Conservation (phyloP, 805 yeast genomes). For the Suhomyces prunicola region DNA sequence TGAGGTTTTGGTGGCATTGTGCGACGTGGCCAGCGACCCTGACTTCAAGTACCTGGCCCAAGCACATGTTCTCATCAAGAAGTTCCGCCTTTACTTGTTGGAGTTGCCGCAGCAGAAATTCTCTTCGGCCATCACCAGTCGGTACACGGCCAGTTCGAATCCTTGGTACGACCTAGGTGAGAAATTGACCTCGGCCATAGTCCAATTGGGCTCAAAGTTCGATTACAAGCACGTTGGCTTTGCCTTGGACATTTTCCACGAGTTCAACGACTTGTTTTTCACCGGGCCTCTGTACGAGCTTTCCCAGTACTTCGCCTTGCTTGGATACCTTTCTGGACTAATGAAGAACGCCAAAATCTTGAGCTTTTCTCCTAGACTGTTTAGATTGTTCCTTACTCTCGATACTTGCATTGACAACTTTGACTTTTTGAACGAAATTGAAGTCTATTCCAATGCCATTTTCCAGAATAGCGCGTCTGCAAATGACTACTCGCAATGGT, state of each 20-base stretch:
- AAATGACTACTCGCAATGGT: constrained; percentile 15
- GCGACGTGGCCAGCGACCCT: constrained; percentile 34
- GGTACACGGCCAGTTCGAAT: constrained; percentile 16
- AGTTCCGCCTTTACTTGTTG: constrained; percentile 45
- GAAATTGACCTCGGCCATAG: constrained; percentile 32
- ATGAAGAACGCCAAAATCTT: constrained; percentile 25
- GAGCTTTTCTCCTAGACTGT: constrained; percentile 17
- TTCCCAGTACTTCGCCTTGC: constrained; percentile 33
- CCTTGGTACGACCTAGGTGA: constrained; percentile 38
- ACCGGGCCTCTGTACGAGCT: constrained; percentile 16
- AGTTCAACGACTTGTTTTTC: constrained; percentile 28
- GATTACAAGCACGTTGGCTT: constrained; percentile 18
- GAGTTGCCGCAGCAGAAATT: constrained; percentile 46
- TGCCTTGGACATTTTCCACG: constrained; percentile 25
- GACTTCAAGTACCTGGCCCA: constrained; percentile 29
- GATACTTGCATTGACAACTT: constrained; percentile 37
- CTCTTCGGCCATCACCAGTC: constrained; percentile 32
- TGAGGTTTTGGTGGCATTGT: constrained; percentile 56
- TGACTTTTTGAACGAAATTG: constrained; percentile 37
- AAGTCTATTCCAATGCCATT: constrained; percentile 24
- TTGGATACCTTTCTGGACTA: constrained; percentile 36
- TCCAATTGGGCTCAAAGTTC: constrained; percentile 26
- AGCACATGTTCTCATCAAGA: constrained; percentile 41
- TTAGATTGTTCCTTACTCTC: constrained; percentile 30
- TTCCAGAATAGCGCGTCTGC: constrained; percentile 9